Evolutionary conservation across 140 eudicot species (phyloP).

Genomic region (Stevia rebaudiana): DNA sequence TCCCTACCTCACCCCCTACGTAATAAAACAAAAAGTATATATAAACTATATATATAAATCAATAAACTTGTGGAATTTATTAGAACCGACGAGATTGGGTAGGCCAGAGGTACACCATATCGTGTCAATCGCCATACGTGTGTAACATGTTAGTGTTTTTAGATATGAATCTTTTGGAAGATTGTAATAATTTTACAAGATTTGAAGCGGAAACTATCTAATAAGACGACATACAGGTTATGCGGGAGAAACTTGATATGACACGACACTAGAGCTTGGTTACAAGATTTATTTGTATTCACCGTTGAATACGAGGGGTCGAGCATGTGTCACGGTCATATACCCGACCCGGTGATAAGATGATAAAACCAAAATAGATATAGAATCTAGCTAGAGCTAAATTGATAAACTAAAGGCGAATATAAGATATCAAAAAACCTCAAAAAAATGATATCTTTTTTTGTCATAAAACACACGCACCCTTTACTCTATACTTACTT

Average conservation of each 20-base stretch:
- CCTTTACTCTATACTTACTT: no score
- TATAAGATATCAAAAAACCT: no score
- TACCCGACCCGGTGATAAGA: neutral
- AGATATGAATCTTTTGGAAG: neutral
- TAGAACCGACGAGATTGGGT: neutral
- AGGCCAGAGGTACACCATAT: neutral
- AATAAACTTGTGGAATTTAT: neutral
- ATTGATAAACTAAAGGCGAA: no score
- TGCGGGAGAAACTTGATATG: neutral
- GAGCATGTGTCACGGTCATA: neutral
- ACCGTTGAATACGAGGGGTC: neutral
- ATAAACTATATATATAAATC: neutral
- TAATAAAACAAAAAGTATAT: neutral
- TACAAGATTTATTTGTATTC: neutral
- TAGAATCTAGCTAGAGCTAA: no score
- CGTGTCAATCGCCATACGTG: neutral
- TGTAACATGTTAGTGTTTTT: neutral
- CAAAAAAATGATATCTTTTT: no score
- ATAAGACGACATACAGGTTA: neutral
- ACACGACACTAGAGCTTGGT: neutral
- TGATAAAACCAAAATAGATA: no score
- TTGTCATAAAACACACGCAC: no score
- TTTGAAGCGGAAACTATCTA: neutral
- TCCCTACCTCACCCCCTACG: conserved; percentile 12
- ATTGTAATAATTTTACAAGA: neutral